These are phyloP conservation scores for Aspergillus avenaceus DNA, from an alignment of 495 filamentous ascomycete species.

Conservation along the genomic window DNA sequence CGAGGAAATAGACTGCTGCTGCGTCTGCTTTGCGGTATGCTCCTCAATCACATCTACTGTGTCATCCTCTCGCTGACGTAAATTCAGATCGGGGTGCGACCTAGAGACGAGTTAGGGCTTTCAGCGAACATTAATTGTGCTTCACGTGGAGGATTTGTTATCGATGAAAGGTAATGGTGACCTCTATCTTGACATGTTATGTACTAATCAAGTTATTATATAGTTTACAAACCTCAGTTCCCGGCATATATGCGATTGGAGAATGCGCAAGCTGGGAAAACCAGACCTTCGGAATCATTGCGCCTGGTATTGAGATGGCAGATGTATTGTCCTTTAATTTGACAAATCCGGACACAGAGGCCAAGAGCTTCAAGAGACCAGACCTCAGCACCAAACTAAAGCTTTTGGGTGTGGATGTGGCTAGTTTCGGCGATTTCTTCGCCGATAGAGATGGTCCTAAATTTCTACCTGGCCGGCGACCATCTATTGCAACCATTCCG, in stretches of 20 bases:
- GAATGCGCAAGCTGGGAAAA: slow-evolving; percentile 95
- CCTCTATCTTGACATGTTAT: background rate
- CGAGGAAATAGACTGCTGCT: slow-evolving; percentile 73
- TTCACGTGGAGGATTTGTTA: slow-evolving; percentile 71
- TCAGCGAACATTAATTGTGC: slow-evolving; percentile 70
- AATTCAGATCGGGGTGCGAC: slow-evolving; percentile 68
- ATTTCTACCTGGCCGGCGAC: slow-evolving; percentile 57
- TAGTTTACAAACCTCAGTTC: slow-evolving; percentile 66
- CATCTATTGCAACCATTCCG: slow-evolving; percentile 19
- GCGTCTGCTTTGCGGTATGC: slow-evolving; percentile 80
- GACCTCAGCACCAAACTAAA: slow-evolving; percentile 95
- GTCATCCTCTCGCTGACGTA: slow-evolving; percentile 1
- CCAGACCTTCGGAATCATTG: slow-evolving; percentile 91
- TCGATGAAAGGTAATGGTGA: slow-evolving; percentile 51
- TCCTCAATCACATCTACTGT: background rate
- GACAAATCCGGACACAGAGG: slow-evolving; percentile 72
- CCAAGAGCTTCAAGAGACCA: slow-evolving; percentile 72
- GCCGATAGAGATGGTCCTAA: slow-evolving; percentile 86
- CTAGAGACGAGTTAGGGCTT: slow-evolving; percentile 76
- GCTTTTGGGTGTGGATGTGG: slow-evolving; percentile 88
- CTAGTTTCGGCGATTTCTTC: slow-evolving; percentile 95
- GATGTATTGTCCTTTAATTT: slow-evolving; percentile 95
- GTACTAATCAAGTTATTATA: background rate
- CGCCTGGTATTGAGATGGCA: slow-evolving; percentile 93
- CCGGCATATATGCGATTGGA: slow-evolving; percentile 84